Evolutionary conservation across 768 basidiomycete species (phyloP).

Genomic region (Trametes villosa): DNA sequence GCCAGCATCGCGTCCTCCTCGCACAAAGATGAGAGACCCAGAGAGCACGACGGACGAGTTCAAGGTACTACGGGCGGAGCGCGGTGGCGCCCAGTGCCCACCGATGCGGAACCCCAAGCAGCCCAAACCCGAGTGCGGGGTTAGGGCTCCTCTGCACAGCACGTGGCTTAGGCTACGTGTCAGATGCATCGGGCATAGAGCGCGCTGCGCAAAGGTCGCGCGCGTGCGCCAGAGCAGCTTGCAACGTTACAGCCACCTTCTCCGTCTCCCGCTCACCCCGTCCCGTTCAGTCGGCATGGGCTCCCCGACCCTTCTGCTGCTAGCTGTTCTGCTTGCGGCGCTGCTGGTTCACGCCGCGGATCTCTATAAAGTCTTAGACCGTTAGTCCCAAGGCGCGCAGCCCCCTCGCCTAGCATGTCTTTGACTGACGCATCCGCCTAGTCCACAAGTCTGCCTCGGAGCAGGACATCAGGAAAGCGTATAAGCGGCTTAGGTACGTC

Average conservation of each 20-base stretch:
- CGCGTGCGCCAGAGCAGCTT: not conserved
- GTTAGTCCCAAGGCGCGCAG: slow-evolving; percentile 57
- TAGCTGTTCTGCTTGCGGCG: slow-evolving; percentile 38
- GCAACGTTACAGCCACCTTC: not conserved
- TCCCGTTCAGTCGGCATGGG: slow-evolving; percentile 30
- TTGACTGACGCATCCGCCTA: slow-evolving; percentile 33
- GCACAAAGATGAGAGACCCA: not conserved
- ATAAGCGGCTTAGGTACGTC: slow-evolving; percentile 78
- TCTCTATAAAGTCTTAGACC: slow-evolving; percentile 81
- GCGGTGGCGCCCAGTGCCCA: slow-evolving; percentile 5
- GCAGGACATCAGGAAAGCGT: slow-evolving; percentile 88
- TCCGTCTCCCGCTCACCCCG: not conserved
- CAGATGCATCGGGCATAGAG: slow-evolving; percentile 9
- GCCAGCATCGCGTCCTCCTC: slow-evolving; percentile 6
- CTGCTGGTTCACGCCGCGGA: slow-evolving; percentile 59
- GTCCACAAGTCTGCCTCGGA: slow-evolving; percentile 82
- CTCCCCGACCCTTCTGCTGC: slow-evolving; percentile 30
- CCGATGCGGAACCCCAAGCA: not conserved
- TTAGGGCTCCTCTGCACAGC: slow-evolving; percentile 7
- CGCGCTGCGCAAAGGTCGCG: not conserved
- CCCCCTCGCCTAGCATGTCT: slow-evolving; percentile 22
- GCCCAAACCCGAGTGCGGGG: not conserved
- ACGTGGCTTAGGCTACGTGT: slow-evolving; percentile 22
- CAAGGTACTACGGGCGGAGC: not conserved
- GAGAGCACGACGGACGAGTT: no score